These are phyloP conservation scores for Monilinia polystroma DNA, from an alignment of 2,329 filamentous ascomycete species.

Conservation along the genomic window DNA sequence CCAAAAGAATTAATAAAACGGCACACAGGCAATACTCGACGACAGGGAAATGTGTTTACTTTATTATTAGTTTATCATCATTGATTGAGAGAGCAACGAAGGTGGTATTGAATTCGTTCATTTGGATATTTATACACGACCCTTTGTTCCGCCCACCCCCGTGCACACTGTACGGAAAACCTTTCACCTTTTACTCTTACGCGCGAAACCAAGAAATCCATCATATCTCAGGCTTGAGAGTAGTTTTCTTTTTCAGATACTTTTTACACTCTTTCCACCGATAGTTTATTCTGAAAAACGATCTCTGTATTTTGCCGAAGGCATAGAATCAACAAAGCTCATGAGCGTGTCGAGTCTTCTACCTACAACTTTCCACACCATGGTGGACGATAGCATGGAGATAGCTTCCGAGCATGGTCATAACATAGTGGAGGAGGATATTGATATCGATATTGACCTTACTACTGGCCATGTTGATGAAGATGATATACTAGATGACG, in stretches of 20 bases:
- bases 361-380: slow-evolving; percentile 24
- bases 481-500: slow-evolving; percentile 57
- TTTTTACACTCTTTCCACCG: not conserved
- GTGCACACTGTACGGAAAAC: slow-evolving; percentile 2
- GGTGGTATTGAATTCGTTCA: not conserved
- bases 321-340: slow-evolving; percentile 4
- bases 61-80: not conserved
- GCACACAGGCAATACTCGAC: not conserved
- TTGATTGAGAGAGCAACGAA: not conserved
- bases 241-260: not conserved
- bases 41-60: not conserved
- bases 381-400: slow-evolving; percentile 52
- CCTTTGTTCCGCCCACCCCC: not conserved
- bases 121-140: not conserved
- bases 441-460: slow-evolving; percentile 60
- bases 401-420: slow-evolving; percentile 50
- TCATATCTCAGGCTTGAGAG: not conserved
- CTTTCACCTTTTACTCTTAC: slow-evolving; percentile 8
- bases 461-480: slow-evolving; percentile 48
- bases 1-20: not conserved
- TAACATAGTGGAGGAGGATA: slow-evolving; percentile 47
- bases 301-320: not conserved
- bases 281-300: not conserved
- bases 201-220: slow-evolving; percentile 12
- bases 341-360: slow-evolving; percentile 20